Conservation (phyloP, 352 stramenopile species). For the Aphanomyces invadans region DNA sequence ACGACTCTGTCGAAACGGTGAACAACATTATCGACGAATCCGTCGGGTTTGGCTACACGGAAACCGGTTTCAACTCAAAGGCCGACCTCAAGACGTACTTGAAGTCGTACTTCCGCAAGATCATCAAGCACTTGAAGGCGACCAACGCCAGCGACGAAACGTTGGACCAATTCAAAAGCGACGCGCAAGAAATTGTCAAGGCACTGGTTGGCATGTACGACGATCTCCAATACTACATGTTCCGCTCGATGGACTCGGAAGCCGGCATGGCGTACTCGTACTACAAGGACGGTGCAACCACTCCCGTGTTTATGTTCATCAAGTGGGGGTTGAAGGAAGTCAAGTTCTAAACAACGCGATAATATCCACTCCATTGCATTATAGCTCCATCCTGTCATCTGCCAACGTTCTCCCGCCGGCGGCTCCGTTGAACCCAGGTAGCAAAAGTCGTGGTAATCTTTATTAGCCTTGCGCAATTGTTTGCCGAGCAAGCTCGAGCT, state of each 20-base stretch:
- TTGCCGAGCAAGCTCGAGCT: conserved; percentile 45
- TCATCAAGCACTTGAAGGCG: conserved; percentile 56
- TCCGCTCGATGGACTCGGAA: conserved; percentile 54
- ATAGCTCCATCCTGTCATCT: neutral
- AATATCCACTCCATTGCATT: conserved; percentile 2
- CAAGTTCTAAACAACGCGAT: conserved; percentile 46
- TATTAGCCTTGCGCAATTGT: neutral
- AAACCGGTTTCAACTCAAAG: conserved; percentile 57
- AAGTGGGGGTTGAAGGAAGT: conserved; percentile 65
- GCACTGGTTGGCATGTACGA: conserved; percentile 54
- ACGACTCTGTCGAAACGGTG: conserved; percentile 54
- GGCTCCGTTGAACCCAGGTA: too few relatives aligned
- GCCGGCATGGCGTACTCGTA: conserved; percentile 54
- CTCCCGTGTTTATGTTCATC: conserved; percentile 55
- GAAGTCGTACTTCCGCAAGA: conserved; percentile 62
- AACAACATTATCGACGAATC: conserved; percentile 57
- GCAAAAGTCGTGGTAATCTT: neutral
- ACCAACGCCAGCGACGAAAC: conserved; percentile 37
- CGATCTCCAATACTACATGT: conserved; percentile 66
- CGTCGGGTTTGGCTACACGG: conserved; percentile 50
- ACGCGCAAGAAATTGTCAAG: conserved; percentile 62
- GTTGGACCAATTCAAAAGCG: conserved; percentile 44
- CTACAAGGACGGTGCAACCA: conserved; percentile 47
- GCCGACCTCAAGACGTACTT: conserved; percentile 61
- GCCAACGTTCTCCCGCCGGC: too few relatives aligned